These are phyloP conservation scores for Wallacemonas sp. DNA, from an alignment of 208 protist genomes.

Conservation along the genomic window DNA sequence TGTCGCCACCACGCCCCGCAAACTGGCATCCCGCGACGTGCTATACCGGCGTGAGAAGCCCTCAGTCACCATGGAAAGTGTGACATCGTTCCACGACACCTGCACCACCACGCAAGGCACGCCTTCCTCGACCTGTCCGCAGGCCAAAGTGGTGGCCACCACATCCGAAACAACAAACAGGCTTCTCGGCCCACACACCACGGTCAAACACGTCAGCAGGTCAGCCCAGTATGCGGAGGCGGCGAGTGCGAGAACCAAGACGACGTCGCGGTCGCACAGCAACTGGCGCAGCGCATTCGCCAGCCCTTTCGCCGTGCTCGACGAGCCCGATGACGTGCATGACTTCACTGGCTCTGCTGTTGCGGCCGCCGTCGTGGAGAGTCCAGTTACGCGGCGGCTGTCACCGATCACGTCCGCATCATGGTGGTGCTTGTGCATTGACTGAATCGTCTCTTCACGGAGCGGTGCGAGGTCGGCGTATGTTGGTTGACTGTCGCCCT, in stretches of 20 bases:
- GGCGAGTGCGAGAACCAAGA: slow-evolving; percentile 40
- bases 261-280: slow-evolving; percentile 22
- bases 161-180: slow-evolving; percentile 61
- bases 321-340: neutral
- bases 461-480: slow-evolving; percentile 24
- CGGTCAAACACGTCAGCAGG: slow-evolving; percentile 29
- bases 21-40: slow-evolving; percentile 14
- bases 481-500: slow-evolving; percentile 35
- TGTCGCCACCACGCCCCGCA: slow-evolving; percentile 3
- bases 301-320: neutral
- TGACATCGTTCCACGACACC: slow-evolving; percentile 17
- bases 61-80: slow-evolving; percentile 26
- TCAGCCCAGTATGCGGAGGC: slow-evolving; percentile 25
- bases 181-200: slow-evolving; percentile 5
- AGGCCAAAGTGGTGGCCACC: slow-evolving; percentile 46
- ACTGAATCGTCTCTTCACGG: slow-evolving; percentile 11
- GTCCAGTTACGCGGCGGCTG: neutral
- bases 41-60: slow-evolving; percentile 29
- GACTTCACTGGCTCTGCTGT: neutral
- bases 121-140: slow-evolving; percentile 19
- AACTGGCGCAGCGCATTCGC: slow-evolving; percentile 21
- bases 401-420: neutral
- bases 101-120: slow-evolving; percentile 27
- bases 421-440: neutral
- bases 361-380: neutral